Base-by-base conservation (phyloP, 1,139 yeast genomes). In the Meyerozyma guilliermondii region DNA sequence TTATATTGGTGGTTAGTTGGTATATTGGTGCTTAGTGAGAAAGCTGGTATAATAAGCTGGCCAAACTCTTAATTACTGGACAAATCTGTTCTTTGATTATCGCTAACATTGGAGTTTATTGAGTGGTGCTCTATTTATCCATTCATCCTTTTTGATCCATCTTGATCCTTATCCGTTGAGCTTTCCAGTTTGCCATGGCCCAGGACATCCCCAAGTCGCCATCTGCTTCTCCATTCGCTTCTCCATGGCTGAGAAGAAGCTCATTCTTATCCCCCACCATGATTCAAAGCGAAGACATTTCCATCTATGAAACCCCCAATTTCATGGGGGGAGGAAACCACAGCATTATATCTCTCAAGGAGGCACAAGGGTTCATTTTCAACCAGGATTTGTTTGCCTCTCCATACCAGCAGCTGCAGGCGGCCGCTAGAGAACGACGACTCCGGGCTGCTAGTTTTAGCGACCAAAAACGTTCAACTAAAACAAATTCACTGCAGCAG, bases 351-450 rank as follows among this genome's bases (percentile, higher is more conserved):
- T 74, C 80, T 29, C 64, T 84, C 30, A 74, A 73, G 40, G 87
- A 83, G 55, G 72, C 82, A 39, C 91, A 84, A 56, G 92, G 92
- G 5, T 84, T 83, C 53, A 64, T 78, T 16, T 84, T 87, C 74
- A 84, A 84, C 59, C 88, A 82, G 52, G 87, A 82, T 52, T 63
- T 83, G 45, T 83, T 83, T 68, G 88, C 86, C 8, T 71, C 82
- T 7, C 78, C 81, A 7, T 80, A 77, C 54, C 85, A 80, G 50
- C 88, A 81, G 51, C 76, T 70, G 53, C 59, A 74, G 41, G 71
- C 80, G 1, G 49, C 68, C 3, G 65, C 74, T 1, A 68, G 63
- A 43, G 79, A 71, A 44, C 54, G 60, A 41, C 65, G 59, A 42
- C 50, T 53, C 26, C 54, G 70, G 31, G 60, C 65, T 13, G 45